These are phyloP conservation scores for Phycomyces blakesleeanus DNA, from an alignment of 192 early-diverging fungal genomes.

Conservation along the genomic window DNA sequence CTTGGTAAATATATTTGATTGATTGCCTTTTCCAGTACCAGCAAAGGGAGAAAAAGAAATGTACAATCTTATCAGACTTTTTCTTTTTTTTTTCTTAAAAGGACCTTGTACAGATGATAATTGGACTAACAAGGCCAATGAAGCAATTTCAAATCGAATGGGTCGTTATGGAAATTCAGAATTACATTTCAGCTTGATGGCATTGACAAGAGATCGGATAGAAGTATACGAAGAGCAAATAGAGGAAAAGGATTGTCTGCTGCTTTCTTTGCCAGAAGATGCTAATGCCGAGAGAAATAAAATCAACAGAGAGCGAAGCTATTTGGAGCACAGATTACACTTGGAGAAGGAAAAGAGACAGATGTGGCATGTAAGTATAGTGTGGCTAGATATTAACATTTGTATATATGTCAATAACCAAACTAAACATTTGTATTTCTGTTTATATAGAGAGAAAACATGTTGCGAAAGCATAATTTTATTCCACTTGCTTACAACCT, in stretches of 20 bases:
- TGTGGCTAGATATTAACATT: neutral
- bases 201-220: constrained; percentile 63
- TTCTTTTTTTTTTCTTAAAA: constrained; percentile 14
- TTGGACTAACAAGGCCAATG: constrained; percentile 62
- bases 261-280: constrained; percentile 35
- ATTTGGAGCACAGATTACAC: constrained; percentile 48
- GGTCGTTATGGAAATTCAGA: constrained; percentile 53
- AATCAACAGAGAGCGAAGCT: constrained; percentile 51
- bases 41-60: too few species aligned
- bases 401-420: neutral
- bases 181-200: constrained; percentile 80
- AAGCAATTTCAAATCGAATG: constrained; percentile 70
- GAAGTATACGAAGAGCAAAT: constrained; percentile 53
- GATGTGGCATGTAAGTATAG: constrained; percentile 44
- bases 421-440: constrained; percentile 6
- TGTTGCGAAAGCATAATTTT: constrained; percentile 71
- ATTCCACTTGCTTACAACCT: constrained; percentile 72
- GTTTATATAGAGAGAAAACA: constrained; percentile 56
- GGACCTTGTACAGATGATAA: constrained; percentile 59
- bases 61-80: constrained; percentile 2
- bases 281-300: constrained; percentile 30
- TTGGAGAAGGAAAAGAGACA: constrained; percentile 60
- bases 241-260: constrained; percentile 36
- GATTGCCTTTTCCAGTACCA: neutral
- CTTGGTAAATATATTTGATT: constrained; percentile 31